phyloP scores from a whole-genome alignment of 1,284 basidiomycete species.

The Malassezia caprae region DNA sequence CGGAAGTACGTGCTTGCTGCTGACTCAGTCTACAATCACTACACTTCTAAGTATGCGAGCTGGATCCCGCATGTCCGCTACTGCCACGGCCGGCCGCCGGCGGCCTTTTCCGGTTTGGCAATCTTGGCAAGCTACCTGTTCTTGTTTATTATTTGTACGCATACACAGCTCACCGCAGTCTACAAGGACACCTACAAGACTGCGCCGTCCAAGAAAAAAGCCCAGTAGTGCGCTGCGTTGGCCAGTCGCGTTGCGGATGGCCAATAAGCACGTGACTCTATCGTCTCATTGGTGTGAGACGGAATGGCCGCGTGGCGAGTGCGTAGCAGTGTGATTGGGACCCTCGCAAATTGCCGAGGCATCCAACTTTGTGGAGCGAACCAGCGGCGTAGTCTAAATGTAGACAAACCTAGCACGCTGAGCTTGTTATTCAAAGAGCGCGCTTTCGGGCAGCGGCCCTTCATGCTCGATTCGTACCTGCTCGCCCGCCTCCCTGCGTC shows the following conservation, averaged over 20 bases:
- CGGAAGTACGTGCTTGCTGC: slow-evolving; percentile 2
- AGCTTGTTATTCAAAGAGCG: not conserved
- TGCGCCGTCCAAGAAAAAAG: slow-evolving; percentile 14
- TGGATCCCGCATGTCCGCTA: slow-evolving; percentile 62
- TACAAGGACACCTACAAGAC: slow-evolving; percentile 49
- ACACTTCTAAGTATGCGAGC: slow-evolving; percentile 50
- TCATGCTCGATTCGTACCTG: not conserved
- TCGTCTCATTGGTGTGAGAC: no score
- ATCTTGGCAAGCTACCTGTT: slow-evolving; percentile 69
- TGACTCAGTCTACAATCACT: slow-evolving; percentile 20
- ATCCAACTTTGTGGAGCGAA: not conserved
- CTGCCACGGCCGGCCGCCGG: slow-evolving; percentile 78
- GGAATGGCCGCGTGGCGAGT: no score
- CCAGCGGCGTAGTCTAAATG: not conserved
- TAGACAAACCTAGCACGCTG: no score
- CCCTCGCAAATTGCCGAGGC: not conserved
- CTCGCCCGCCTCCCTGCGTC: not conserved
- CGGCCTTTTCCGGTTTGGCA: slow-evolving; percentile 77
- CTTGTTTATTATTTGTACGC: slow-evolving; percentile 40
- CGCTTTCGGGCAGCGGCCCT: not conserved
- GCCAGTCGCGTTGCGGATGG: no score
- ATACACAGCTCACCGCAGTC: slow-evolving; percentile 15
- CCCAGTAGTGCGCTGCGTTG: not conserved
- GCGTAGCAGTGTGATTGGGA: not conserved
- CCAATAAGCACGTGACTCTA: not conserved